A percentile compares a stretch with the other conserved stretches of the same genome.
Evolutionary conservation across 164 flowering plant genomes (phyloP).

Genomic region (Liquidambar formosana): DNA sequence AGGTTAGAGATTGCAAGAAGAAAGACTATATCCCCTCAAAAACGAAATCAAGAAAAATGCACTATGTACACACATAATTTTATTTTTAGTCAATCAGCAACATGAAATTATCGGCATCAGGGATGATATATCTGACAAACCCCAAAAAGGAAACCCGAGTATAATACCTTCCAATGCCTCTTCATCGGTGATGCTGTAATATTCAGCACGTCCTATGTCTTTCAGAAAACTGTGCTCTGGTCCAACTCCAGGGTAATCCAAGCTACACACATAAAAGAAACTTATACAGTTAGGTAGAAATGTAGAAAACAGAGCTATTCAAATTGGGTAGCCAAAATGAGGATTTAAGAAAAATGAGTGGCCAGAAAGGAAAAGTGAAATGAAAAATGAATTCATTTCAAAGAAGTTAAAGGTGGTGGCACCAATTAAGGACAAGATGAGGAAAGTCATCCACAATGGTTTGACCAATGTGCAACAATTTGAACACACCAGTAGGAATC

Average conservation of each 20-base stretch:
- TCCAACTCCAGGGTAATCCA: conserved; percentile 98
- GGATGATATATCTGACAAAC: neutral
- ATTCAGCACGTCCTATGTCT: conserved; percentile 87
- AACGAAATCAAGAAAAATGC: neutral
- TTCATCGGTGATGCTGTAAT: conserved; percentile 72
- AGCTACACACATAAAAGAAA: conserved; percentile 32
- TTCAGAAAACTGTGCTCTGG: conserved; percentile 95
- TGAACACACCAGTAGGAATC: neutral
- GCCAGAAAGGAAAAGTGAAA: neutral
- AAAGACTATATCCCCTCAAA: neutral
- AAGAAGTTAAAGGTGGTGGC: neutral
- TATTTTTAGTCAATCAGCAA: neutral
- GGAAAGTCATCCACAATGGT: neutral
- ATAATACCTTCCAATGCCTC: conserved; percentile 86
- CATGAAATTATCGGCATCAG: neutral
- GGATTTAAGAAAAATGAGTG: neutral
- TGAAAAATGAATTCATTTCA: neutral
- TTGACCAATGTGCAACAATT: neutral
- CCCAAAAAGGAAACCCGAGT: neutral
- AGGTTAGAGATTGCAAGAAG: neutral
- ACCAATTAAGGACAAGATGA: neutral
- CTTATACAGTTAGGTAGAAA: too few relatives aligned
- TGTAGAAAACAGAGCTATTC: too few relatives aligned
- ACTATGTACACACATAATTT: neutral
- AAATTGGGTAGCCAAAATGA: too few relatives aligned